Conservation (phyloP, 2,329 filamentous ascomycete species). For the Incumbomyces delicatus region DNA sequence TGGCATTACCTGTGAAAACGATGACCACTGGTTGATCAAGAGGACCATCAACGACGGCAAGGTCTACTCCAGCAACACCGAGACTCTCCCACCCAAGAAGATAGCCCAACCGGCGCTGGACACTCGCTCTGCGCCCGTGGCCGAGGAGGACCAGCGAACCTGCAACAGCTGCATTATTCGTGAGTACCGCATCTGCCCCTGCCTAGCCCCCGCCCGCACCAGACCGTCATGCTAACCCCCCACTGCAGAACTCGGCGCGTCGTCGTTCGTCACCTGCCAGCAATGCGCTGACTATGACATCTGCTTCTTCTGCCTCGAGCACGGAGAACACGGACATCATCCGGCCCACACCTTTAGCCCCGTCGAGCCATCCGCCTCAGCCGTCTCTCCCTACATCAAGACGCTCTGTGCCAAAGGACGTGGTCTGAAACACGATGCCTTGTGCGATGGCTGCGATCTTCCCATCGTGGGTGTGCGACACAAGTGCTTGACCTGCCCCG, state of each 20-base stretch:
- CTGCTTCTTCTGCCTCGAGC: conserved; percentile 70
- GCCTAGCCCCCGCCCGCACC: conserved; percentile 19
- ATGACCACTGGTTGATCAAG: conserved; percentile 90
- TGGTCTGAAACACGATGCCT: conserved; percentile 70
- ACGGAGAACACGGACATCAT: conserved; percentile 77
- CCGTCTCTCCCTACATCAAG: conserved; percentile 52
- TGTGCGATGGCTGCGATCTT: conserved; percentile 91
- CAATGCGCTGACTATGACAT: conserved; percentile 86
- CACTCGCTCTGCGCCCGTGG: conserved; percentile 8
- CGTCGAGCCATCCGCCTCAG: conserved; percentile 51
- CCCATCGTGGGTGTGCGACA: conserved; percentile 80
- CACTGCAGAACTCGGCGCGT: conserved; percentile 59
- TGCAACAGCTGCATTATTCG: conserved; percentile 58
- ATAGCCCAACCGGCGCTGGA: conserved; percentile 11
- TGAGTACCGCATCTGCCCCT: conserved; percentile 25
- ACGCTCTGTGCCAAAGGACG: conserved; percentile 69
- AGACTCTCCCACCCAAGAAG: conserved; percentile 54
- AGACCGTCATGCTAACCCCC: not conserved
- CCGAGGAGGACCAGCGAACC: conserved; percentile 30
- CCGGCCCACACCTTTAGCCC: conserved; percentile 72
- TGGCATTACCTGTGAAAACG: conserved; percentile 67
- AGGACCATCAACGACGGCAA: conserved; percentile 67
- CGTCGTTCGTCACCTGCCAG: conserved; percentile 74
- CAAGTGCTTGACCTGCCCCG: conserved; percentile 94
- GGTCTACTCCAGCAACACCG: conserved; percentile 76